Conservation (phyloP, 2,329 filamentous ascomycete genomes). For the Cladosporium austrohemisphaericum region DNA sequence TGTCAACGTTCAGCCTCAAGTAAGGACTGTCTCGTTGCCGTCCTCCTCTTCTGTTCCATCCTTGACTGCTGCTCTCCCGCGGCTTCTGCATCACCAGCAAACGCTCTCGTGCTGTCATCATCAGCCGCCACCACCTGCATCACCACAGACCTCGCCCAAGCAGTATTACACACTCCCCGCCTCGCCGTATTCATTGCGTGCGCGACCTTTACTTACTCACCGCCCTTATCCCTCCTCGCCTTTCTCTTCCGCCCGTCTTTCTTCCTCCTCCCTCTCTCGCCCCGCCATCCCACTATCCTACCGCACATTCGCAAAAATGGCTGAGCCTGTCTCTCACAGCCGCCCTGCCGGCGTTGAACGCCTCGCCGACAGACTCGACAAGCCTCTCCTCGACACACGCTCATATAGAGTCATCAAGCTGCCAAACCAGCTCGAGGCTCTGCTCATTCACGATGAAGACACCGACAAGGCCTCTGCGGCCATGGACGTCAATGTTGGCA, state of each 20-base stretch:
- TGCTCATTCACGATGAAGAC: slow-evolving; percentile 88
- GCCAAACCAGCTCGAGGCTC: slow-evolving; percentile 80
- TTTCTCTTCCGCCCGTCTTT: neutral
- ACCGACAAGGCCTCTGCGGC: slow-evolving; percentile 96
- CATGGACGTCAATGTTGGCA: slow-evolving; percentile 92
- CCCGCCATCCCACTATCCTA: neutral
- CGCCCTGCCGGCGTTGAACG: slow-evolving; percentile 31
- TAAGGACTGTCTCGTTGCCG: too few species aligned
- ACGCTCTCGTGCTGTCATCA: too few species aligned
- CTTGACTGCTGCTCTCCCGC: too few species aligned
- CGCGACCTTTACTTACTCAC: neutral
- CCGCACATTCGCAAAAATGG: slow-evolving; percentile 18
- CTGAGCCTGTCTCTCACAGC: slow-evolving; percentile 18
- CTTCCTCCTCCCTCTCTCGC: neutral
- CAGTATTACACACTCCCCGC: neutral
- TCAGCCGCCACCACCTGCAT: too few species aligned
- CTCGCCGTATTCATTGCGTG: neutral
- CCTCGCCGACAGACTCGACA: slow-evolving; percentile 68
- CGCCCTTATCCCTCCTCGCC: neutral
- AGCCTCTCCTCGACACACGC: slow-evolving; percentile 78
- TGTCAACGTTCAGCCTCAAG: too few species aligned
- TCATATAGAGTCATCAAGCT: slow-evolving; percentile 83
- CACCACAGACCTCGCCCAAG: too few species aligned
- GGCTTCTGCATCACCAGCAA: too few species aligned
- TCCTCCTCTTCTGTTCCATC: too few species aligned